A percentile compares a stretch with the other conserved stretches of the same genome.
Evolutionary conservation across 2,329 filamentous ascomycete genomes (phyloP).

Genomic region (Cladosporium sphaerospermum): DNA sequence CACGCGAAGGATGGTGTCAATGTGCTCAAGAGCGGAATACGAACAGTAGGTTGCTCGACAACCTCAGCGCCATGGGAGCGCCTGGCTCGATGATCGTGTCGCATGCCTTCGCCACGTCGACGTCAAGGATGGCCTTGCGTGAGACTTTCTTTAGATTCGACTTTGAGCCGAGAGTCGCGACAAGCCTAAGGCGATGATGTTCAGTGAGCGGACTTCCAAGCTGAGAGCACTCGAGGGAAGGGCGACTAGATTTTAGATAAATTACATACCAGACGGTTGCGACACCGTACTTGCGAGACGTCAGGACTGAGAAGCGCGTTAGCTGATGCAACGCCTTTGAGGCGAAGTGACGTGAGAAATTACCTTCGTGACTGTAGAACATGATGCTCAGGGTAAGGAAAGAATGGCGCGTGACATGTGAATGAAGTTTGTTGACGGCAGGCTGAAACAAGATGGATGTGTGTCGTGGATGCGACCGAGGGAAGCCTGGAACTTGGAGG

Average conservation of each 20-base stretch:
- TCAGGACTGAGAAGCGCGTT: conserved; percentile 55
- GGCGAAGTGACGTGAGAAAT: conserved; percentile 24
- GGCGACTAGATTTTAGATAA: not conserved
- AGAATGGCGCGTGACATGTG: not conserved
- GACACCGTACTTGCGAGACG: conserved; percentile 80
- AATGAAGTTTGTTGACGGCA: not conserved
- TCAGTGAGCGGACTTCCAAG: not conserved
- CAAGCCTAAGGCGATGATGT: conserved; percentile 56
- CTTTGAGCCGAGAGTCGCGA: conserved; percentile 77
- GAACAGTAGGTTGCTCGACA: conserved; percentile 81
- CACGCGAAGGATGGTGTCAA: not conserved
- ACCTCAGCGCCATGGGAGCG: conserved; percentile 79
- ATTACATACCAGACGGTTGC: conserved; percentile 79
- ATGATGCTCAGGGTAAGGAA: conserved; percentile 44
- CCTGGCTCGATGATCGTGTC: conserved; percentile 79
- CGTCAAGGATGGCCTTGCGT: conserved; percentile 79
- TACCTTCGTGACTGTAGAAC: conserved; percentile 97
- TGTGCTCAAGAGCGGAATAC: conserved; percentile 18
- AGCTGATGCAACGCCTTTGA: not conserved
- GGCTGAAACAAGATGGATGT: not conserved
- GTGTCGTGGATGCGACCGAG: not conserved
- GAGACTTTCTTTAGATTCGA: conserved; percentile 67
- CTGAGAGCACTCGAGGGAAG: not conserved
- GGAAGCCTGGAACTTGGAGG: not conserved
- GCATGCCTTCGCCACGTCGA: conserved; percentile 81